Evolutionary conservation across 192 early-diverging fungal species (phyloP), one percentile per base, ranked within the genome.

Genomic region (Backusella sp.): DNA sequence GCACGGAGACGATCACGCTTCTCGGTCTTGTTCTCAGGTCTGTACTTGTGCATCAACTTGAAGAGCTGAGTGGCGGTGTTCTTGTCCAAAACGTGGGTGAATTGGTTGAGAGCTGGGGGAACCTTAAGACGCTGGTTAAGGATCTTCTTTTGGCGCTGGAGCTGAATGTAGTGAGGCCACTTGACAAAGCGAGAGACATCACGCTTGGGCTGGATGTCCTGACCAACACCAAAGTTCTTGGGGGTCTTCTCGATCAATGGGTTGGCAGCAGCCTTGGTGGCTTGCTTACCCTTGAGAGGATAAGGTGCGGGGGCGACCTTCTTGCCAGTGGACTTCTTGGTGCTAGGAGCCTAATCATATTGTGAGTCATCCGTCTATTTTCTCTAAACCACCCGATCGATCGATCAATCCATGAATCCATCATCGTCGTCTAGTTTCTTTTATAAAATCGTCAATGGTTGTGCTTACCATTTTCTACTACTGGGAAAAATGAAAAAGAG

Each of bases 81-180:
- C 91, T 96, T 96, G 90, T 99, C 97, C 76, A 97, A 85, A 65
- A 91, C 91, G 90, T 96, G 92, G 84, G 94, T 92, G 93, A 99
- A 99, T 92, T 99, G 97, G 93, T 98, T 97, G 91, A 99, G 91
- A 52, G 97, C 92, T 21, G 97, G 97, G 75, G 97, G 97, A 42
- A 99, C 97, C 94, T 98, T 98, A 80, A 99, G 91, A 86, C 97
- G 95, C 89, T 95, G 93, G 83, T 92, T 88, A 72, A 99, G 91
- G 88, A 99, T 95, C 86, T 92, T 91, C 86, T 92, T 93, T 88
- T 99, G 97, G 84, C 97, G 93, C 92, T 99, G 97, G 69, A 98
- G 95, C 28, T 36, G 35, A 4, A 36, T 36, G 4, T 36, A 36
- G 35, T 36, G 28, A 28, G 28, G 28, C 28, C 28, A 28, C 28